phyloP scores from a whole-genome alignment of 1,139 yeast genomes.

The Nematodospora anomalae region DNA sequence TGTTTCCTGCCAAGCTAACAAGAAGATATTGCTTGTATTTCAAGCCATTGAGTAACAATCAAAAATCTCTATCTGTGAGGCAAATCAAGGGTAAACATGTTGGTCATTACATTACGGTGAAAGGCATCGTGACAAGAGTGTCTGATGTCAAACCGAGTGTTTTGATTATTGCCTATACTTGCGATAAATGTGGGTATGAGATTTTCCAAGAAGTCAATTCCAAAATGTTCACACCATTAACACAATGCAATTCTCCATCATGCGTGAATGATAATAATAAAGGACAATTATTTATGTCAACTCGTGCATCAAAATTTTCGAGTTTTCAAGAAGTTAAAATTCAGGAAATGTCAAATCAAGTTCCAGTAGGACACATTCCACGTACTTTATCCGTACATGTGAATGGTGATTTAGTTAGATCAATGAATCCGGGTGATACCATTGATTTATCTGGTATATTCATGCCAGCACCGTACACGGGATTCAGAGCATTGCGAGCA shows the following conservation, averaged over 20 bases:
- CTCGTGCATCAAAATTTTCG: slow-evolving; percentile 92
- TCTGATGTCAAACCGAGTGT: slow-evolving; percentile 95
- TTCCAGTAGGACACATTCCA: slow-evolving; percentile 97
- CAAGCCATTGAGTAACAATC: slow-evolving; percentile 62
- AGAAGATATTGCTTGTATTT: slow-evolving; percentile 87
- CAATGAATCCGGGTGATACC: slow-evolving; percentile 90
- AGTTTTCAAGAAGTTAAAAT: slow-evolving; percentile 94
- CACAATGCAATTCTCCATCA: slow-evolving; percentile 80
- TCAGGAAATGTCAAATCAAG: slow-evolving; percentile 94
- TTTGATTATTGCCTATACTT: slow-evolving; percentile 89
- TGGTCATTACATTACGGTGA: slow-evolving; percentile 84
- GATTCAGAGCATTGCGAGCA: slow-evolving; percentile 87
- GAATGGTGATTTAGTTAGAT: slow-evolving; percentile 85
- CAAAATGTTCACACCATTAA: slow-evolving; percentile 79
- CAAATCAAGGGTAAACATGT: slow-evolving; percentile 81
- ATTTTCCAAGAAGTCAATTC: slow-evolving; percentile 92
- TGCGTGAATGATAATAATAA: slow-evolving; percentile 78
- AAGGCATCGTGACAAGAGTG: slow-evolving; percentile 94
- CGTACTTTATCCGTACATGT: slow-evolving; percentile 81
- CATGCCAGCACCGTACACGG: slow-evolving; percentile 94
- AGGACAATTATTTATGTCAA: slow-evolving; percentile 89
- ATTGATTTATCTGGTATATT: slow-evolving; percentile 92
- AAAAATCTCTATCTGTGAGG: slow-evolving; percentile 74
- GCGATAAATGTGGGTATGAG: slow-evolving; percentile 97
- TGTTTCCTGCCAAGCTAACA: slow-evolving; percentile 83